These are phyloP conservation scores for Coemansia sp. DNA, from an alignment of 192 early-diverging fungal species.

Conservation along the genomic window DNA sequence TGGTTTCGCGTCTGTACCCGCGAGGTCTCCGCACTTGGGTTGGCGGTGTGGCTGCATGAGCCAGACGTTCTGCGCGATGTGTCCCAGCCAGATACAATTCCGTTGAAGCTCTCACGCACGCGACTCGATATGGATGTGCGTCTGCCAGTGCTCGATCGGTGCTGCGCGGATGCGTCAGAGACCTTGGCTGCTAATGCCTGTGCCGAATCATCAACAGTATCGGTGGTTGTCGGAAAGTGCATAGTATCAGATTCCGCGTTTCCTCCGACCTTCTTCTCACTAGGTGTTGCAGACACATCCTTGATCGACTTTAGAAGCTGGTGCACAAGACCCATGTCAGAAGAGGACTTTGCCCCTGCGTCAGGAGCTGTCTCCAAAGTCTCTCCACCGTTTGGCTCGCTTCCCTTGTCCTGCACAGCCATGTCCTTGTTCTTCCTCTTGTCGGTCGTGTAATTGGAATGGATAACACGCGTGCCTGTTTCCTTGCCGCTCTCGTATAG, in stretches of 20 bases:
- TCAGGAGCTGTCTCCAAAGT: neutral
- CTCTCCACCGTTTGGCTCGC: neutral
- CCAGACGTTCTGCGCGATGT: slow-evolving; percentile 16
- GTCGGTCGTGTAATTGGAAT: neutral
- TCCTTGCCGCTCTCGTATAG: slow-evolving; percentile 14
- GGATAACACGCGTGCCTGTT: neutral
- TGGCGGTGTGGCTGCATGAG: slow-evolving; percentile 37
- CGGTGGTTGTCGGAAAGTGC: neutral
- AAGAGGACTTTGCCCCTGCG: neutral
- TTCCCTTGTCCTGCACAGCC: neutral
- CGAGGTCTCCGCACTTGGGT: slow-evolving; percentile 42
- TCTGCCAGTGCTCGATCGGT: slow-evolving; percentile 15
- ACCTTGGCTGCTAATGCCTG: slow-evolving; percentile 1
- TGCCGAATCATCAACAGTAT: neutral
- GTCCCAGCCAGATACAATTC: slow-evolving; percentile 43
- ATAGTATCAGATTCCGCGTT: neutral
- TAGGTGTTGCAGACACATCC: slow-evolving; percentile 21
- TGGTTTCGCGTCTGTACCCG: slow-evolving; percentile 36
- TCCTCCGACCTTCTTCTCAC: neutral
- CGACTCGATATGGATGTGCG: slow-evolving; percentile 45
- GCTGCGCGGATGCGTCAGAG: slow-evolving; percentile 7
- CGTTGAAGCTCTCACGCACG: slow-evolving; percentile 49
- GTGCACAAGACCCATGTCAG: slow-evolving; percentile 29
- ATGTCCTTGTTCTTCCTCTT: neutral
- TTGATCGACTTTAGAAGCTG: slow-evolving; percentile 45